These are phyloP conservation scores for Fistulifera solaris DNA, from an alignment of 108 stramenopile genomes.

Conservation along the genomic window DNA sequence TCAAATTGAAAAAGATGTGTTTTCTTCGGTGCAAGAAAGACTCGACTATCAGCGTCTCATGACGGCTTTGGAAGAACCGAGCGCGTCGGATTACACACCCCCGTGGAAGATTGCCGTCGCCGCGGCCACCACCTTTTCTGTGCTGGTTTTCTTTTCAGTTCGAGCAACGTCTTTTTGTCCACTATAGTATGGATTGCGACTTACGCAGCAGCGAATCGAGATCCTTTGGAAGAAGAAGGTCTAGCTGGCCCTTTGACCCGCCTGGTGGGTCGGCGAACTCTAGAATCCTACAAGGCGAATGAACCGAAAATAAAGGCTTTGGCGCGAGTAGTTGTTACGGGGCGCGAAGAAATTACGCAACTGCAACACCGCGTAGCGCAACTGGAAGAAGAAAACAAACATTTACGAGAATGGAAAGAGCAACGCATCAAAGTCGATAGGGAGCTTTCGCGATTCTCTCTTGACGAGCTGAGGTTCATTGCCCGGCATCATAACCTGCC, in stretches of 20 bases:
- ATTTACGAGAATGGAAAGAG: conserved; percentile 8
- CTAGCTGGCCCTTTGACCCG: conserved; percentile 12
- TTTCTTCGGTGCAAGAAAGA: not conserved
- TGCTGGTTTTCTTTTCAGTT: not conserved
- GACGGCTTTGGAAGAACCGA: too few species aligned
- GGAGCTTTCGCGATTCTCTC: not conserved
- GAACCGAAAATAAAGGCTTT: conserved; percentile 12
- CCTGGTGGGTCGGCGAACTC: conserved; percentile 12
- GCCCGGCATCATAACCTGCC: conserved; percentile 7
- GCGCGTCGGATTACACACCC: not conserved
- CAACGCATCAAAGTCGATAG: conserved; percentile 10
- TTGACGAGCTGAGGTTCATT: conserved; percentile 12
- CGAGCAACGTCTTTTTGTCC: conserved; percentile 7
- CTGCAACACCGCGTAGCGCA: conserved; percentile 6
- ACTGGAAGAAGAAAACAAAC: conserved; percentile 14
- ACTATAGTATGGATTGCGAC: conserved; percentile 1
- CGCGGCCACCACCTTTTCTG: not conserved
- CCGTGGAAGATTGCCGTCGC: conserved; percentile 17
- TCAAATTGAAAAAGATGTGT: conserved; percentile 6
- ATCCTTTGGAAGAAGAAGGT: conserved; percentile 19
- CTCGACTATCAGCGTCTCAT: conserved; percentile 6
- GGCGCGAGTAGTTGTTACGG: conserved; percentile 6
- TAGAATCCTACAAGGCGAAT: conserved; percentile 2
- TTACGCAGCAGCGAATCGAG: conserved; percentile 7
- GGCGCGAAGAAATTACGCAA: conserved; percentile 5